Conservation (phyloP, 768 basidiomycete species). For the Naganishia vishniacii region DNA sequence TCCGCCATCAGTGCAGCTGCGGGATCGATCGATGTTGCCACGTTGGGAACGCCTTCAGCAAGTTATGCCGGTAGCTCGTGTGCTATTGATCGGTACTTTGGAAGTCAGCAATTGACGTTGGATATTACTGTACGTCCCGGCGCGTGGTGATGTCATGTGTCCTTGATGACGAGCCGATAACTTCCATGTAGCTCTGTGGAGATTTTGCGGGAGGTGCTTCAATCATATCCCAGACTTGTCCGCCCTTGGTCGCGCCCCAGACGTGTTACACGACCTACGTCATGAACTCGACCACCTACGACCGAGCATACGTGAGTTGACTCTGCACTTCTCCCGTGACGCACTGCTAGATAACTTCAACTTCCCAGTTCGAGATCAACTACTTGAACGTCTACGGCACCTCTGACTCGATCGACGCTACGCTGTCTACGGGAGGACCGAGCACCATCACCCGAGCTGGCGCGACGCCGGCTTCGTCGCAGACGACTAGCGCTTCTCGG, state of each 20-base stretch:
- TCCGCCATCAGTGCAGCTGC: constrained; percentile 17
- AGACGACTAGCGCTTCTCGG: not conserved
- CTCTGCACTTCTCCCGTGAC: not conserved
- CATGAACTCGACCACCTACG: constrained; percentile 24
- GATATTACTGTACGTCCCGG: constrained; percentile 26
- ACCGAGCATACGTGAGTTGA: constrained; percentile 19
- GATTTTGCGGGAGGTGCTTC: constrained; percentile 23
- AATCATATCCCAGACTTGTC: constrained; percentile 24
- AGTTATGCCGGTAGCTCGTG: constrained; percentile 18
- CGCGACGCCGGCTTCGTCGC: too few relatives aligned
- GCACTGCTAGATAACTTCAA: not conserved
- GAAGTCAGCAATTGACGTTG: constrained; percentile 40
- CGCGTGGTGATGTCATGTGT: not conserved
- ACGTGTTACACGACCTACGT: constrained; percentile 31
- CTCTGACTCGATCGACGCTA: constrained; percentile 4
- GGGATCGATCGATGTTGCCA: constrained; percentile 27
- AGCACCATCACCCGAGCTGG: not conserved
- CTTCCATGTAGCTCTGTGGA: constrained; percentile 20
- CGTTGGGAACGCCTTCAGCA: constrained; percentile 24
- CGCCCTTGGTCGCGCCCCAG: constrained; percentile 13
- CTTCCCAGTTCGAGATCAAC: constrained; percentile 31
- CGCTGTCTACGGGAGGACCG: constrained; percentile 2
- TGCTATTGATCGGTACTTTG: constrained; percentile 26
- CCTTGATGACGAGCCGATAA: too few relatives aligned
- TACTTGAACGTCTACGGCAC: constrained; percentile 27